Conservation (phyloP, 2,329 filamentous ascomycete genomes). For the Botryosphaeria dothidea region DNA sequence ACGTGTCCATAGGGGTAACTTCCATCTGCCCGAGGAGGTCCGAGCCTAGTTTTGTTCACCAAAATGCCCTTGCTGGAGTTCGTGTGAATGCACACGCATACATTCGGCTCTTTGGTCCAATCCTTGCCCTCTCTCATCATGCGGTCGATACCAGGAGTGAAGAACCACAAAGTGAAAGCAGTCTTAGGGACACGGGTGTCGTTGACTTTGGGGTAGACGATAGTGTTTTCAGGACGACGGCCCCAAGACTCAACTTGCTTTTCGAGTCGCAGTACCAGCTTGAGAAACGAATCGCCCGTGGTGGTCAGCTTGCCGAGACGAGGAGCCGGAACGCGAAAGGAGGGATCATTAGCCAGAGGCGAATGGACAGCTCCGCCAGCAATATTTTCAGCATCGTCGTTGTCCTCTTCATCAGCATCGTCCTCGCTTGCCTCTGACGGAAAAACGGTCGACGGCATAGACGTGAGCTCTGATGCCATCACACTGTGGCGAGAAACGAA, state of each 20-base stretch:
- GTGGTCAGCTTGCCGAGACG: slow-evolving; percentile 67
- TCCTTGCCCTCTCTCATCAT: slow-evolving; percentile 51
- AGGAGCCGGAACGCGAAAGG: slow-evolving; percentile 40
- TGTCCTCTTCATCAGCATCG: not conserved
- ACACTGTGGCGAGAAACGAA: slow-evolving; percentile 33
- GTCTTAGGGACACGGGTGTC: slow-evolving; percentile 79
- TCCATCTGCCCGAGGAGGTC: slow-evolving; percentile 53
- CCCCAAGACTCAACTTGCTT: slow-evolving; percentile 76
- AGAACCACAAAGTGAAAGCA: slow-evolving; percentile 76
- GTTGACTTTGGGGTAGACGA: slow-evolving; percentile 60
- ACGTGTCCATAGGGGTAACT: slow-evolving; percentile 64
- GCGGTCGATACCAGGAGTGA: slow-evolving; percentile 67
- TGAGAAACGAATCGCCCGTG: slow-evolving; percentile 63
- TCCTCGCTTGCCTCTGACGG: slow-evolving; percentile 13
- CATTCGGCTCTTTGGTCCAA: slow-evolving; percentile 54
- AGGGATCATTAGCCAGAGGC: not conserved
- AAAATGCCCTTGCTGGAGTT: slow-evolving; percentile 74
- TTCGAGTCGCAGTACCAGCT: slow-evolving; percentile 64
- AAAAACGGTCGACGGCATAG: slow-evolving; percentile 3
- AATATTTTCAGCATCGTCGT: not conserved
- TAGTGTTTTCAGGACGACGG: slow-evolving; percentile 67
- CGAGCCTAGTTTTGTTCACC: slow-evolving; percentile 72
- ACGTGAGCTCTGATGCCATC: slow-evolving; percentile 6
- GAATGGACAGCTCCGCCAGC: slow-evolving; percentile 7
- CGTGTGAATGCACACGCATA: slow-evolving; percentile 76